These are phyloP conservation scores for Deakozyma indianensis DNA, from an alignment of 805 yeast species.

Conservation along the genomic window DNA sequence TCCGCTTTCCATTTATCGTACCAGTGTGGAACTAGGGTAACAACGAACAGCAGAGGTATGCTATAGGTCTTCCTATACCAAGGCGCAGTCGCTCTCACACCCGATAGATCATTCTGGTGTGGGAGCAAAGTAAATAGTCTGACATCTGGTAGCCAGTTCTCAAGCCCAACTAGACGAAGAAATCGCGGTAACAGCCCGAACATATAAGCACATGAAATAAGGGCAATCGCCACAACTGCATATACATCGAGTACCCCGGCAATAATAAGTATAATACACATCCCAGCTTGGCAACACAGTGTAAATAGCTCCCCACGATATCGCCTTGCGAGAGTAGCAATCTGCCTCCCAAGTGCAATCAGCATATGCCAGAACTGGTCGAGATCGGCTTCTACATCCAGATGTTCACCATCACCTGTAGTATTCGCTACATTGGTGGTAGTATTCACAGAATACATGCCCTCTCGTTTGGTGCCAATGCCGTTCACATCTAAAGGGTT, in stretches of 20 bases:
- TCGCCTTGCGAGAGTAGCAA: background rate
- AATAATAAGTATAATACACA: too few species aligned
- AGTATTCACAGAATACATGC: too few species aligned
- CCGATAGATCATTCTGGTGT: background rate
- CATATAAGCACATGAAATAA: too few species aligned
- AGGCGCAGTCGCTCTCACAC: background rate
- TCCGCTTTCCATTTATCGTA: background rate
- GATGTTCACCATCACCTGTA: background rate
- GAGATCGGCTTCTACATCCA: background rate
- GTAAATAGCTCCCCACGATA: background rate
- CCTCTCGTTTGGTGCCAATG: too few species aligned
- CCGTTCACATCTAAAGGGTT: background rate
- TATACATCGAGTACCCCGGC: too few species aligned
- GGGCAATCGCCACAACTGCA: too few species aligned
- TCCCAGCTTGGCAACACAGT: too few species aligned
- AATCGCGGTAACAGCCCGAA: too few species aligned
- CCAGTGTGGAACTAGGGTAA: background rate
- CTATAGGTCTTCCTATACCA: background rate
- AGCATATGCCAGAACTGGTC: background rate
- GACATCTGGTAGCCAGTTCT: background rate
- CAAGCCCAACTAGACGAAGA: background rate
- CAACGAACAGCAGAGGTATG: background rate
- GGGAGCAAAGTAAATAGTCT: background rate
- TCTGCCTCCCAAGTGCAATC: background rate
- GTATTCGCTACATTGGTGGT: too few species aligned